Conservation (phyloP, 2,329 filamentous ascomycete species). For the Trichoderma lentiforme region DNA sequence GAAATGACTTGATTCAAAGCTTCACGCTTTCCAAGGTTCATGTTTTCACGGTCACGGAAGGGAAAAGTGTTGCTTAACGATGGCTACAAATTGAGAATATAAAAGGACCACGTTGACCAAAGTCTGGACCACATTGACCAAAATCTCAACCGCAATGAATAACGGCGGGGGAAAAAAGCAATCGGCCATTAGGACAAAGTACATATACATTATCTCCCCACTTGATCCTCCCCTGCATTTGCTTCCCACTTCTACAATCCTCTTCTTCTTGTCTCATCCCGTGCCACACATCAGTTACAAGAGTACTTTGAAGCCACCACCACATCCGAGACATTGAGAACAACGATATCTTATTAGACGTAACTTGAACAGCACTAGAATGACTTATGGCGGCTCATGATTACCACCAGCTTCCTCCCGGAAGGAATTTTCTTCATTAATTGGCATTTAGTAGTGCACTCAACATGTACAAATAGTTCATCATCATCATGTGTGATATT, state of each 20-base stretch:
- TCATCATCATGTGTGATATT: background rate
- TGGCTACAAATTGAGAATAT: no score
- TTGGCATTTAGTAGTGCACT: background rate
- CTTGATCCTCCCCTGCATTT: background rate
- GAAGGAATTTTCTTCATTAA: background rate
- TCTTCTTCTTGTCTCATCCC: background rate
- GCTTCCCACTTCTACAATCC: background rate
- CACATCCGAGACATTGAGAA: no score
- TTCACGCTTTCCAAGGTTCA: background rate
- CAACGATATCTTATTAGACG: no score
- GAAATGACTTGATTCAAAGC: no score
- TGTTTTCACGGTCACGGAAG: background rate
- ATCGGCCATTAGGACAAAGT: background rate
- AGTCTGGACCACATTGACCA: background rate
- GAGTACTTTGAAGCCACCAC: no score
- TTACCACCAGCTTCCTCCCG: background rate
- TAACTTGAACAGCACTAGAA: background rate
- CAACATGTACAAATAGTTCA: background rate
- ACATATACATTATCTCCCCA: background rate
- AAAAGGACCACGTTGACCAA: no score
- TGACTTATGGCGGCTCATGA: background rate
- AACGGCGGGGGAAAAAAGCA: background rate
- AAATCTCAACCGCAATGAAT: background rate
- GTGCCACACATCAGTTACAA: no score
- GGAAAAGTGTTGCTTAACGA: no score